Evolutionary conservation across 1,284 basidiomycete species (phyloP).

Genomic region (Puccinia horiana): DNA sequence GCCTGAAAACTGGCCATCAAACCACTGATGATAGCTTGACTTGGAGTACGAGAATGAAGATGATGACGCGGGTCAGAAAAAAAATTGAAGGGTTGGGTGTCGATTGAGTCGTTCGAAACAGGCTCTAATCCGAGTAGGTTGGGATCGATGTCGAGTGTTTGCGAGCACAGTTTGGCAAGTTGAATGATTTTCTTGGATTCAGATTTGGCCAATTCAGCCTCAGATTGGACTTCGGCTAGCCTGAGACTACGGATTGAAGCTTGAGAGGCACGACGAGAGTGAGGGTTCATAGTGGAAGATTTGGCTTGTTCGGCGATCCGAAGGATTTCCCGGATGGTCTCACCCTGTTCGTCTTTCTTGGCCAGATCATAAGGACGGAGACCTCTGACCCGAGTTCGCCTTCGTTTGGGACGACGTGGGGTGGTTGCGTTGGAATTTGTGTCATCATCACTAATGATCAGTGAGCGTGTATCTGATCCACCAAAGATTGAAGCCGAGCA

Average conservation of each 20-base stretch:
- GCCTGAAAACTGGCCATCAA: slow-evolving; percentile 10
- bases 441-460: background rate
- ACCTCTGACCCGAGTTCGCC: slow-evolving; percentile 8
- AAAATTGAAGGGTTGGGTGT: slow-evolving; percentile 18
- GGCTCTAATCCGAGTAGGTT: slow-evolving; percentile 24
- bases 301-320: slow-evolving; percentile 40
- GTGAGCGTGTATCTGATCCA: background rate
- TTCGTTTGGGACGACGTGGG: slow-evolving; percentile 9
- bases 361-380: slow-evolving; percentile 42
- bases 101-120: background rate
- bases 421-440: background rate
- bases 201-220: slow-evolving; percentile 26
- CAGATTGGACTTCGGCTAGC: slow-evolving; percentile 17
- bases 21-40: background rate
- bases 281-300: background rate
- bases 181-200: slow-evolving; percentile 43
- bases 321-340: slow-evolving; percentile 44
- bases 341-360: slow-evolving; percentile 43
- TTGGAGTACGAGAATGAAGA: background rate
- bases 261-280: slow-evolving; percentile 22
- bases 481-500: slow-evolving; percentile 12
- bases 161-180: slow-evolving; percentile 12
- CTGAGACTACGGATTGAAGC: slow-evolving; percentile 29
- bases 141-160: slow-evolving; percentile 30
- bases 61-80: background rate